These are phyloP conservation scores for Tuber aestivum DNA, from an alignment of 495 filamentous ascomycete genomes.

Conservation along the genomic window DNA sequence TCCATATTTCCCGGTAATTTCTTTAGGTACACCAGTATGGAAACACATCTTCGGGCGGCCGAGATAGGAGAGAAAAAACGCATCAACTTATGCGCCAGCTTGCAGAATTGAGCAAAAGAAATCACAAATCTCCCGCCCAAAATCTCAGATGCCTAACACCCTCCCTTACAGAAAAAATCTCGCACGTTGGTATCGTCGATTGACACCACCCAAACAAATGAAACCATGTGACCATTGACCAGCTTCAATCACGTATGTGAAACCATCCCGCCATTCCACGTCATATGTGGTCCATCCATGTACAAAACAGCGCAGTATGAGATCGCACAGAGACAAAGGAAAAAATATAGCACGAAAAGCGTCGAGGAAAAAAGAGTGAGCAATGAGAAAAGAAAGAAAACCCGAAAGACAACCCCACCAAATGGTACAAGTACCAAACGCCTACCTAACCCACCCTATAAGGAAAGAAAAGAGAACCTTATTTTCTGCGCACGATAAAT, in stretches of 20 bases:
- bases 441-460: constrained; percentile 22
- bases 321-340: neutral
- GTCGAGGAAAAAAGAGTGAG: constrained; percentile 7
- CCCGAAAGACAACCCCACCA: constrained; percentile 15
- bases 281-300: constrained; percentile 4
- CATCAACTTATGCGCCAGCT: constrained; percentile 23
- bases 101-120: constrained; percentile 25
- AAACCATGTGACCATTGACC: constrained; percentile 10
- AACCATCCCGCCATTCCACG: constrained; percentile 2
- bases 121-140: constrained; percentile 33
- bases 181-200: constrained; percentile 23
- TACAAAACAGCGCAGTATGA: neutral
- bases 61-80: constrained; percentile 16
- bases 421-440: constrained; percentile 38
- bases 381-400: constrained; percentile 10
- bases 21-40: constrained; percentile 27
- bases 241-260: neutral
- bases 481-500: neutral
- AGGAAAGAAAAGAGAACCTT: neutral
- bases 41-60: constrained; percentile 14
- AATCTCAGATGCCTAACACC: constrained; percentile 26
- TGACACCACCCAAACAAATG: constrained; percentile 29
- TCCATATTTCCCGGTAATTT: constrained; percentile 7
- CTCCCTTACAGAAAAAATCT: constrained; percentile 19
- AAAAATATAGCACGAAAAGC: constrained; percentile 12